A percentile compares a stretch with the other conserved stretches of the same genome.
phyloP scores from a whole-genome alignment of 1,139 yeast species.

The Yamadazyma triangularis region DNA sequence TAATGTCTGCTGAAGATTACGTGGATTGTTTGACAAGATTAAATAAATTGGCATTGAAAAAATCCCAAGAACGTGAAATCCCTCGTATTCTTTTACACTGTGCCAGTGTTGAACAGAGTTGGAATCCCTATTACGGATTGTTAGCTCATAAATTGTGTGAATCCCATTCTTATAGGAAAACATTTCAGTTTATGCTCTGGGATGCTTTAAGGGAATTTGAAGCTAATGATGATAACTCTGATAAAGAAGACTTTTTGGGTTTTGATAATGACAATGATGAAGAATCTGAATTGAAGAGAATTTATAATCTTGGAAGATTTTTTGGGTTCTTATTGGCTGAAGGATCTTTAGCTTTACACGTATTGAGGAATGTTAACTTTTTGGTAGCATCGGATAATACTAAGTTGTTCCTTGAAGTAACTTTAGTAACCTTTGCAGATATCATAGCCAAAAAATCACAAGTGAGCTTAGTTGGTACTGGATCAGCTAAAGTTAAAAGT shows the following conservation, averaged over 20 bases:
- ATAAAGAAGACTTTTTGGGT: conserved; percentile 33
- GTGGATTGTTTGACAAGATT: conserved; percentile 81
- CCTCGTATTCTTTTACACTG: conserved; percentile 85
- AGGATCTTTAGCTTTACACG: conserved; percentile 67
- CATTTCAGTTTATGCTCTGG: conserved; percentile 90
- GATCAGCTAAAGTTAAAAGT: conserved; percentile 24
- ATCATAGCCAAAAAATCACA: conserved; percentile 64
- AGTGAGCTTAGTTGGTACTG: conserved; percentile 44
- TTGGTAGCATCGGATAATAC: conserved; percentile 66
- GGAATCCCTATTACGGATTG: conserved; percentile 87
- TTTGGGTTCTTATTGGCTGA: conserved; percentile 73
- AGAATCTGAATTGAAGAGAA: conserved; percentile 50
- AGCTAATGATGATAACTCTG: conserved; percentile 31
- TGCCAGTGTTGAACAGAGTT: conserved; percentile 73
- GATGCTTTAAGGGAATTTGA: conserved; percentile 77
- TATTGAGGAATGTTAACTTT: conserved; percentile 70
- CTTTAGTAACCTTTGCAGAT: conserved; percentile 66
- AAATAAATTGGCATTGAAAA: conserved; percentile 74
- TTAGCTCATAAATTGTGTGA: conserved; percentile 74
- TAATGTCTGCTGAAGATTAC: conserved; percentile 93
- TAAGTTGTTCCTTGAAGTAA: conserved; percentile 65
- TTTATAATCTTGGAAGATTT: conserved; percentile 73
- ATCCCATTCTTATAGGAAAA: conserved; percentile 66
- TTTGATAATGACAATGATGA: conserved; percentile 29
- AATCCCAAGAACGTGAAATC: conserved; percentile 82